Percentiles rank a stretch among this genome's conserved stretches.
phyloP scores from a whole-genome alignment of 768 basidiomycete genomes.

The Naematelia aurantialba region DNA sequence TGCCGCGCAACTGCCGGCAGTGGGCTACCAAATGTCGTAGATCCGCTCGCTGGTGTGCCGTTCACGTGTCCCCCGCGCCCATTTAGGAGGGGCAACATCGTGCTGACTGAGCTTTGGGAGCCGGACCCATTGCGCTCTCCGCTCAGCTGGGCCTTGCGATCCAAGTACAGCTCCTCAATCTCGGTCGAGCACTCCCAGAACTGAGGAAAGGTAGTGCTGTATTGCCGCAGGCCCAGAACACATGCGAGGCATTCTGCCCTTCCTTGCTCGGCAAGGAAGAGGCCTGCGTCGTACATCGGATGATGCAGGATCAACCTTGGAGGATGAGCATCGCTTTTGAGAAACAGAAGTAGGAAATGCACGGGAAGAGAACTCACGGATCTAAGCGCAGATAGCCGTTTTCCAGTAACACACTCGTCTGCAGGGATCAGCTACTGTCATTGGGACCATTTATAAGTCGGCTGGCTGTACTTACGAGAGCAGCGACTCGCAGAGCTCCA shows the following conservation, averaged over 20 bases:
- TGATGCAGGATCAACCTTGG: conserved; percentile 85
- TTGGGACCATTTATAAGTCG: conserved; percentile 3
- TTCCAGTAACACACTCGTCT: conserved; percentile 76
- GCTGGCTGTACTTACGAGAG: conserved; percentile 71
- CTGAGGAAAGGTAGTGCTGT: conserved; percentile 64
- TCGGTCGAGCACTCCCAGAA: conserved; percentile 71
- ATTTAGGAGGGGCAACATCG: too few species aligned
- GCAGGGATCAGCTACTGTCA: neutral
- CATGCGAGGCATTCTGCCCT: conserved; percentile 78
- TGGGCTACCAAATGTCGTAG: too few species aligned
- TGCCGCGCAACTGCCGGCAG: too few species aligned
- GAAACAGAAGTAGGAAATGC: neutral
- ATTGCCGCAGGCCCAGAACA: conserved; percentile 79
- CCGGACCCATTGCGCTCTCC: too few species aligned
- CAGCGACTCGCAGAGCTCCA: conserved; percentile 79
- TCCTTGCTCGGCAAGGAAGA: conserved; percentile 73
- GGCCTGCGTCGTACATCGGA: conserved; percentile 77
- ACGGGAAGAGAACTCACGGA: conserved; percentile 28
- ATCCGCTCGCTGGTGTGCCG: too few species aligned
- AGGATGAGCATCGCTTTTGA: conserved; percentile 44
- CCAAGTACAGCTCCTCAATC: too few species aligned
- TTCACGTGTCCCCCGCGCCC: too few species aligned
- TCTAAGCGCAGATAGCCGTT: conserved; percentile 70
- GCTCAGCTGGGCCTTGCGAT: too few species aligned
- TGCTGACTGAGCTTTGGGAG: too few species aligned